Percentiles rank a stretch among this genome's conserved stretches.
phyloP scores from a whole-genome alignment of 768 basidiomycete genomes.

The Russula earlei region DNA sequence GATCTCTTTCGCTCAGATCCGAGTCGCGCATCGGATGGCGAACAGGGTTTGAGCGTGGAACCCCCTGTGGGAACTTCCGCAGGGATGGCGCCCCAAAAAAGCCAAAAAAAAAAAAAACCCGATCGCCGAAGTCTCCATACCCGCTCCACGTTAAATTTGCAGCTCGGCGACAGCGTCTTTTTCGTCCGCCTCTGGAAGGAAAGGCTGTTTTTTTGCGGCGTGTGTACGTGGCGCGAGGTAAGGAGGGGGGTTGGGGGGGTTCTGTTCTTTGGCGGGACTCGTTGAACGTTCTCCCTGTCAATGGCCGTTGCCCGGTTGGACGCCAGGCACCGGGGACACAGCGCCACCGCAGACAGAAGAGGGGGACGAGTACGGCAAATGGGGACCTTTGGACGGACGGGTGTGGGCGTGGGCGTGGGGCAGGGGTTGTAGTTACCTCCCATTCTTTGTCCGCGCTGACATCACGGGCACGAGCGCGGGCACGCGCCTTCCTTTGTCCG shows the following conservation, averaged over 20 bases:
- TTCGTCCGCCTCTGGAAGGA: neutral
- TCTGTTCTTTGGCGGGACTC: neutral
- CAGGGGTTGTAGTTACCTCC: neutral
- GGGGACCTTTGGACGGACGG: neutral
- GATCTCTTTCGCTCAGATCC: too few species aligned
- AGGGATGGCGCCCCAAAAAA: neutral
- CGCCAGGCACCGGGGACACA: constrained; percentile 5
- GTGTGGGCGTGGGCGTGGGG: neutral
- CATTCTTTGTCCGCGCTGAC: neutral
- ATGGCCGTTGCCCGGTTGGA: neutral
- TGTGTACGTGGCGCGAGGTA: neutral
- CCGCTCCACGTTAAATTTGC: too few species aligned
- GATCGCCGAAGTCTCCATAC: constrained; percentile 1
- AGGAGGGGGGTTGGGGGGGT: too few species aligned
- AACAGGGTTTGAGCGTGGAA: neutral
- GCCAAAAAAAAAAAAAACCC: too few species aligned
- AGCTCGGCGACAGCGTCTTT: neutral
- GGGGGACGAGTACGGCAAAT: neutral
- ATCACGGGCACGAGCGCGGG: neutral
- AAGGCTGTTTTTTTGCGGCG: neutral
- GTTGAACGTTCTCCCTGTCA: neutral
- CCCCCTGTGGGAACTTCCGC: neutral
- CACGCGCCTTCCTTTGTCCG: neutral
- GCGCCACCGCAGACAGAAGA: neutral
- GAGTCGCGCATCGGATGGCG: neutral